These are phyloP conservation scores for Neurospora sublineolata DNA, from an alignment of 495 filamentous ascomycete species.

Conservation along the genomic window DNA sequence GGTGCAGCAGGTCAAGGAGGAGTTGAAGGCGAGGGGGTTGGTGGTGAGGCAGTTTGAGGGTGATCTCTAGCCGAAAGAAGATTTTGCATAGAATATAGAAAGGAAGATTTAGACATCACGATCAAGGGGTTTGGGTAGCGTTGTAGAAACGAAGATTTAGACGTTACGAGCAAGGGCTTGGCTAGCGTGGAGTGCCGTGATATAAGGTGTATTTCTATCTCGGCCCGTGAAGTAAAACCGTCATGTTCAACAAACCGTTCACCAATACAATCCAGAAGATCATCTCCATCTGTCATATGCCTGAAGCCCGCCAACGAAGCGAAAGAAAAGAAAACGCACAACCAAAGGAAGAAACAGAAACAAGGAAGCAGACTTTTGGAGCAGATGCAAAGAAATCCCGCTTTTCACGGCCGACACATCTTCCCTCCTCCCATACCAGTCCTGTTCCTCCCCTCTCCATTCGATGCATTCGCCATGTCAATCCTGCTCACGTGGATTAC, in stretches of 20 bases:
- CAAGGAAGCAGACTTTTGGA: background rate
- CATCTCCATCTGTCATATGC: background rate
- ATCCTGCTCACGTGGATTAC: constrained; percentile 23
- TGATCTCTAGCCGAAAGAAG: constrained; percentile 20
- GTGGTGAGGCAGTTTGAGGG: constrained; percentile 65
- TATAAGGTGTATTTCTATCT: background rate
- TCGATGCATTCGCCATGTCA: background rate
- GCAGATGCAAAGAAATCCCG: background rate
- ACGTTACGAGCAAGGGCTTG: background rate
- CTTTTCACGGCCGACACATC: background rate
- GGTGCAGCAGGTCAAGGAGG: constrained; percentile 85
- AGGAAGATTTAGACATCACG: background rate
- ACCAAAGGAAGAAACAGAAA: background rate
- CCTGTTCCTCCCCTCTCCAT: background rate
- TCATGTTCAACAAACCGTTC: constrained; percentile 11
- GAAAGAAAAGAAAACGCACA: background rate
- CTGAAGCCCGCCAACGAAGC: background rate
- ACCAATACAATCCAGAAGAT: constrained; percentile 1
- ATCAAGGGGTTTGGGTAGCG: background rate
- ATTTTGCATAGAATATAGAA: background rate
- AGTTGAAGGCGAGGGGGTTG: constrained; percentile 56
- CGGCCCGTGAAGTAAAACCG: background rate
- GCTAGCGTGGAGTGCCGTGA: background rate
- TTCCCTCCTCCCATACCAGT: background rate
- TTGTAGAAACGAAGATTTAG: background rate